Conservation (phyloP, 164 flowering plant genomes). For the Chimonanthus salicifolius region DNA sequence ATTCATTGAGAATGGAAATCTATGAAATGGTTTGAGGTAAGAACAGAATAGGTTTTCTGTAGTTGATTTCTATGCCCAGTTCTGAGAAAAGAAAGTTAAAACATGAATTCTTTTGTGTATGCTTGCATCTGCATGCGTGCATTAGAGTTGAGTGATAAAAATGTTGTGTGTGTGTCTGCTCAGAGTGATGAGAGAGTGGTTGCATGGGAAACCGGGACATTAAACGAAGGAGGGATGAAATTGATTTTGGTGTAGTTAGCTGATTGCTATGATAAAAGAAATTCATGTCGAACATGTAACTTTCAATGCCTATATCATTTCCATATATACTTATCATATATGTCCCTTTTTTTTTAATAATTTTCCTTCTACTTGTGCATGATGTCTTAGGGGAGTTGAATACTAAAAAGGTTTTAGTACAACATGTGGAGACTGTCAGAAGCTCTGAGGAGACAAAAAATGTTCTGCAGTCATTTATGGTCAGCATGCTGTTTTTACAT, state of each 20-base stretch:
- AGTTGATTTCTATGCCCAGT: neutral
- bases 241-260: no score
- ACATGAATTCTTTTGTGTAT: neutral
- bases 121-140: no score
- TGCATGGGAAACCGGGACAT: no score
- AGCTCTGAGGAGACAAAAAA: constrained; percentile 46
- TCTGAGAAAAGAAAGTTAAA: neutral
- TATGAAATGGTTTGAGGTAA: neutral
- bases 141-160: no score
- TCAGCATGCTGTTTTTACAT: constrained; percentile 18
- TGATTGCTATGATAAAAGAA: no score
- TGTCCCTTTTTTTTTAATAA: neutral
- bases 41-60: neutral
- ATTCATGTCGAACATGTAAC: neutral
- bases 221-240: no score
- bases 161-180: no score
- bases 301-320: neutral
- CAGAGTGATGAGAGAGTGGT: no score
- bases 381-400: constrained; percentile 35
- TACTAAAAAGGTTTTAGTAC: constrained; percentile 54
- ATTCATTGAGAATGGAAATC: no score
- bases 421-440: constrained; percentile 66
- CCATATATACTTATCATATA: neutral
- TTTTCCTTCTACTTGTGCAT: neutral
- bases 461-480: constrained; percentile 57